A percentile compares a stretch with the other conserved stretches of the same genome.
Conservation (phyloP, 2,329 filamentous ascomycete genomes). For the Sphaerulina populicola region DNA sequence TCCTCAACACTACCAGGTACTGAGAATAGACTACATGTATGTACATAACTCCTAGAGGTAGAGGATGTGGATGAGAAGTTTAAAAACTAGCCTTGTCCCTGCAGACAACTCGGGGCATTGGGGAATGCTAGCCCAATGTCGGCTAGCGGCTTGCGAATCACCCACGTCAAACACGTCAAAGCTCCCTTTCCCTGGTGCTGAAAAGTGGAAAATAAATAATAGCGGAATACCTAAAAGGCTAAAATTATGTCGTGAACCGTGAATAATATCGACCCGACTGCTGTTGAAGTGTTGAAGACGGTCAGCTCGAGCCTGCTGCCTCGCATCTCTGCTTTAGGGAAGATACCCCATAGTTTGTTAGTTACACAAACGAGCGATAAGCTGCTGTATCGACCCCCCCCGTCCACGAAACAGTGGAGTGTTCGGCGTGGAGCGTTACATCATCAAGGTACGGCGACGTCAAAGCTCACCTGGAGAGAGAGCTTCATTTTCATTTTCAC, state of each 20-base stretch:
- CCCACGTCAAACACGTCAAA: conserved; percentile 8
- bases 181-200: not conserved
- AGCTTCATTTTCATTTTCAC: conserved; percentile 3
- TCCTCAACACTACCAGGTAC: no score
- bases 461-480: conserved; percentile 4
- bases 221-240: no score
- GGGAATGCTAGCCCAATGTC: no score
- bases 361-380: no score
- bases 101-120: not conserved
- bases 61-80: no score
- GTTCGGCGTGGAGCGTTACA: not conserved
- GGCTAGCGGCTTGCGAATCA: not conserved
- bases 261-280: not conserved
- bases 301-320: no score
- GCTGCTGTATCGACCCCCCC: no score
- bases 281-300: conserved; percentile 1
- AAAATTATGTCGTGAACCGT: no score
- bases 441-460: not conserved
- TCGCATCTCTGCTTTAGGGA: no score
- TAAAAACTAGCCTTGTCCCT: not conserved
- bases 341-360: no score
- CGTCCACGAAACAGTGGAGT: not conserved
- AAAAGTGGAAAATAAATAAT: not conserved
- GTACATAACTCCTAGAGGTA: no score
- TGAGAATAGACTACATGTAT: no score